Base-by-base conservation (phyloP, 495 filamentous ascomycete species). In the Articulospora tetracladia region DNA sequence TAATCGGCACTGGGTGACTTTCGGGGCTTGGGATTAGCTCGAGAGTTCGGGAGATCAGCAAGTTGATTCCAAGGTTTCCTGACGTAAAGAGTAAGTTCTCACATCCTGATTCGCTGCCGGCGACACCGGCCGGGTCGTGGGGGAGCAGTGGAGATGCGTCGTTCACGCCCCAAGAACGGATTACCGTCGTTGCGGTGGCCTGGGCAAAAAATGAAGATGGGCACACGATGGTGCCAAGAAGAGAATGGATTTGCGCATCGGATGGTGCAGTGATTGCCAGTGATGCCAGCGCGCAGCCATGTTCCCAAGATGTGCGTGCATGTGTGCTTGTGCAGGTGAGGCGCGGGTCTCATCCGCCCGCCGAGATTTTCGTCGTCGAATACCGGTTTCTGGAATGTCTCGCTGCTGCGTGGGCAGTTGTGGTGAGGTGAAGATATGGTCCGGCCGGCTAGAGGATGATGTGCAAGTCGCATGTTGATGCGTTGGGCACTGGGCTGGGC, bases 211-310 rank as follows among this genome's bases (percentile, higher is more conserved):
- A 46, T 56, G 53, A 56, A 44, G 53, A 56, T 56, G 53, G 53
- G 15, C 53, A 44, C 22, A 46, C 32, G 24, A 41, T 24, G 15
- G 12, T 15, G 36, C 34, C 53, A 56, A 56, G 34, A 56, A 20
- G 11, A 56, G 34, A 34, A 56, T 46, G 53, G 36, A 56, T 56
- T 44, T 56, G 53, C 53, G 53, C 24, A 56, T 56, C 32, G 19
- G 51, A 34, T 34, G 51, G 6, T 34, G 30, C n/a, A n/a, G n/a
- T n/a, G n/a, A n/a, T n/a, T n/a, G n/a, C n/a, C n/a, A n/a, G n/a
- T n/a, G n/a, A n/a, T n/a, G n/a, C n/a, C n/a, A n/a, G n/a, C n/a
- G n/a, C n/a, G n/a, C n/a, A n/a, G n/a, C n/a, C n/a, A n/a, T n/a
- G n/a, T n/a, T n/a, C n/a, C n/a, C n/a, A n/a, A n/a, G n/a, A 34